Conservation (phyloP, 1,284 basidiomycete species). For the Papiliotrema fonsecae region DNA sequence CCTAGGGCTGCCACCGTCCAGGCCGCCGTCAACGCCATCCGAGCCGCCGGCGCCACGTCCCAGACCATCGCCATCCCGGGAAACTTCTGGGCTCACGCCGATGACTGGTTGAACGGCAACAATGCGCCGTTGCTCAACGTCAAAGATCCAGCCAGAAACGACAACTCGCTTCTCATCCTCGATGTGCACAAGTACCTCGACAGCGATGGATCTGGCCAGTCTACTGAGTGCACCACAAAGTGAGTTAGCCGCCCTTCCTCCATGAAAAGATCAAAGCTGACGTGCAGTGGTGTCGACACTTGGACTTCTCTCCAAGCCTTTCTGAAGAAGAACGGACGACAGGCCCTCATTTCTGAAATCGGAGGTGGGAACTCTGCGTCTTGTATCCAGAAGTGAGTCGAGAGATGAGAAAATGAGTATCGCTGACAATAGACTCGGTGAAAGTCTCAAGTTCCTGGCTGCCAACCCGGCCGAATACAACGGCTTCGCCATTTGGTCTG, state of each 20-base stretch:
- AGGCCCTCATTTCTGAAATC: constrained; percentile 58
- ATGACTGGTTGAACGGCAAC: constrained; percentile 42
- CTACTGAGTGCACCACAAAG: constrained; percentile 52
- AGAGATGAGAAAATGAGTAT: neutral
- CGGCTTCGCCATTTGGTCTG: constrained; percentile 55
- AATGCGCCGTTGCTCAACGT: constrained; percentile 49
- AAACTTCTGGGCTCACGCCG: constrained; percentile 34
- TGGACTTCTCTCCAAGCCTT: constrained; percentile 52
- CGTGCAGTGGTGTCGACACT: constrained; percentile 51
- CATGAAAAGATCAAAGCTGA: neutral
- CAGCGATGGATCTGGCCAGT: constrained; percentile 57
- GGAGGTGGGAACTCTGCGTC: constrained; percentile 53
- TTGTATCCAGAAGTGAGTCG: constrained; percentile 22
- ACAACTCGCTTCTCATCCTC: constrained; percentile 53
- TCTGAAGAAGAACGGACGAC: constrained; percentile 54
- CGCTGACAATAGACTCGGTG: constrained; percentile 10
- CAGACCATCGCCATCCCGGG: constrained; percentile 43
- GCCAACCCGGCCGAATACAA: constrained; percentile 50
- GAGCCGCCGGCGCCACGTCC: constrained; percentile 39
- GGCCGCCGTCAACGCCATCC: constrained; percentile 43
- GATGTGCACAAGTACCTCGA: constrained; percentile 64
- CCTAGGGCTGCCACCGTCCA: constrained; percentile 27
- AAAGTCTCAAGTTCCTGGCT: constrained; percentile 54
- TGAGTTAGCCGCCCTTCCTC: constrained; percentile 25
- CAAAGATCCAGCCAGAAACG: constrained; percentile 55